Evolutionary conservation across 1,139 yeast genomes (phyloP).

Genomic region (Casaregolazyma suthepensis): DNA sequence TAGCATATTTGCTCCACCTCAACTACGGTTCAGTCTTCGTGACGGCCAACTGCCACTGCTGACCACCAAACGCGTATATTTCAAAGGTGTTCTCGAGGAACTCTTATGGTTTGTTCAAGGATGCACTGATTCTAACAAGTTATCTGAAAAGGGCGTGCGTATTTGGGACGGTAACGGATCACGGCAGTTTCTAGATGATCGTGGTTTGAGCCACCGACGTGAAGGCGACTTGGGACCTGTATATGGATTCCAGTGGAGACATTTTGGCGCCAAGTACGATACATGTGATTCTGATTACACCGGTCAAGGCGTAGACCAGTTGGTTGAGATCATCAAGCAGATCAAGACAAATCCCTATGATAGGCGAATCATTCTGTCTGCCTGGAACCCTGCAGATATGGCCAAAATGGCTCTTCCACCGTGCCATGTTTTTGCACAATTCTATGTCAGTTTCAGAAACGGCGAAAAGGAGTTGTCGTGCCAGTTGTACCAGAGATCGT

Average conservation of each 20-base stretch:
- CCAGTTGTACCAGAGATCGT: conserved; percentile 90
- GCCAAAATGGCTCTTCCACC: conserved; percentile 95
- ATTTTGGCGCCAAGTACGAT: conserved; percentile 86
- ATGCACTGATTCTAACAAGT: conserved; percentile 75
- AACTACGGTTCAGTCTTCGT: conserved; percentile 70
- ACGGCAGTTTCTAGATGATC: conserved; percentile 74
- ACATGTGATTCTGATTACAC: conserved; percentile 84
- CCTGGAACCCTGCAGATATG: conserved; percentile 98
- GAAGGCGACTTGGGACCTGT: conserved; percentile 98
- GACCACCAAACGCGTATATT: conserved; percentile 88
- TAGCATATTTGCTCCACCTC: conserved; percentile 93
- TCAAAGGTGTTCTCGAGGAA: conserved; percentile 84
- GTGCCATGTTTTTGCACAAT: conserved; percentile 94
- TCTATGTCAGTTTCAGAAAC: conserved; percentile 77
- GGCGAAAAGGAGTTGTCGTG: conserved; percentile 72
- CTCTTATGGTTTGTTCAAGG: conserved; percentile 90
- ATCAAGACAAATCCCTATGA: conserved; percentile 87
- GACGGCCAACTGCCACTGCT: conserved; percentile 75
- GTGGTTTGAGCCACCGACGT: conserved; percentile 73
- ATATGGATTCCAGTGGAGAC: conserved; percentile 99
- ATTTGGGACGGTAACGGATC: conserved; percentile 99
- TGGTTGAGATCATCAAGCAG: conserved; percentile 70
- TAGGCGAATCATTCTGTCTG: conserved; percentile 87
- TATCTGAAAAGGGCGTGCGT: conserved; percentile 77
- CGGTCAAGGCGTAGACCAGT: conserved; percentile 87